Base-by-base conservation (phyloP, 257 asterid species). In the Linaria vulgaris region DNA sequence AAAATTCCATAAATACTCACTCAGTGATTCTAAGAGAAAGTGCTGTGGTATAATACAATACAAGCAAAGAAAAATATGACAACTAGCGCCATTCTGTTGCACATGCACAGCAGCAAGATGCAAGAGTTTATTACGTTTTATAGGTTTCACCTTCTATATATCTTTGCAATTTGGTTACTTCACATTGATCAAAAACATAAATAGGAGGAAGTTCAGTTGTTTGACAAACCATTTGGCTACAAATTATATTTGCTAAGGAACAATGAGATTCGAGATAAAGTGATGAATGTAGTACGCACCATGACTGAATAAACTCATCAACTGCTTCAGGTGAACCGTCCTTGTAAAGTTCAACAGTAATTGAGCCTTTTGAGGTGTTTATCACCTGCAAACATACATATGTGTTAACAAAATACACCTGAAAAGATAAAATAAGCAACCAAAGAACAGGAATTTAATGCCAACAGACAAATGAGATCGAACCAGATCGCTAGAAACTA, bases 271-370 rank as follows among this genome's bases (percentile, higher is more conserved):
- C 60, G 31, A 16, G 12, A 43, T 6, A 17, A 46, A 58, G 48
- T 11, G 37, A 55, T 27, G 19, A 38, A 66, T 15, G 21, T 19
- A 66, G 69, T 23, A 62, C 85, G 57, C 76, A 94, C 99, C 96
- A 83, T 39, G 83, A 74, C 50, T 77, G 73, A 64, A 89, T 61
- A 79, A 94, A 94, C 69, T 85, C 85, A 37, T 66, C 79, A 72
- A 92, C 96, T 58, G 78, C 84, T 69, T 87, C 95, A 30, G 94
- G 85, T 69, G 97, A 85, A 60, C 97, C 89, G 57, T 94, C 99
- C 76, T 80, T 87, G 84, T 77, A 87, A 38, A 94, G 91, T 79
- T 94, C 97, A 62, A 79, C 97, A 57, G 85, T 85, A 50, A 94
- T 78, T 30, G 76, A 75, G 74, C 99, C 99, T 78, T 89, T 90